Percentiles rank a stretch among this genome's conserved stretches.
Evolutionary conservation across 1,284 basidiomycete genomes (phyloP).

Genomic region (Tylopilus sp.): DNA sequence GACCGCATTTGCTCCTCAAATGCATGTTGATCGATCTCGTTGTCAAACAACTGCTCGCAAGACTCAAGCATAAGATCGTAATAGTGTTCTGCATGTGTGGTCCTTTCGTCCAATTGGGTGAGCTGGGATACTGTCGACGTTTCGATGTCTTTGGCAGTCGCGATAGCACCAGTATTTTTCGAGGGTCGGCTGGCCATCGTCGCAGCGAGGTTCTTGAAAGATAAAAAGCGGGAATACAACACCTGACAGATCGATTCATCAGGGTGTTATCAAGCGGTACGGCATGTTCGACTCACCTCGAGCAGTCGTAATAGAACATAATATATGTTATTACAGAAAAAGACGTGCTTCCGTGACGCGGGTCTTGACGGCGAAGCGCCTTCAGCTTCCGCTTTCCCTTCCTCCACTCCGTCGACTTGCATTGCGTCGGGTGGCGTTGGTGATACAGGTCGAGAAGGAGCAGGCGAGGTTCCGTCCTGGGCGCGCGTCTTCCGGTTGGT

Average conservation of each 20-base stretch:
- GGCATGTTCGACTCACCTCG: constrained; percentile 52
- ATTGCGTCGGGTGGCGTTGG: constrained; percentile 49
- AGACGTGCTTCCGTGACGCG: constrained; percentile 50
- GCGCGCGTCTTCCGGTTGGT: constrained; percentile 54
- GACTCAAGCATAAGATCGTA: constrained; percentile 84
- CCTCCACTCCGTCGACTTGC: constrained; percentile 30
- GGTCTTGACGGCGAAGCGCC: constrained; percentile 17
- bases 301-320: constrained; percentile 82
- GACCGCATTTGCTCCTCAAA: constrained; percentile 90
- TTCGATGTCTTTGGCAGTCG: constrained; percentile 35
- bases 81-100: constrained; percentile 49
- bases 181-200: constrained; percentile 40
- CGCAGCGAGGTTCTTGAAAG: constrained; percentile 71
- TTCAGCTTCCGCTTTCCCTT: constrained; percentile 28
- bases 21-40: constrained; percentile 78
- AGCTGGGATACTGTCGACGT: constrained; percentile 20
- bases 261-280: neutral
- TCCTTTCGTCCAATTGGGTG: constrained; percentile 24
- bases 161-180: constrained; percentile 25
- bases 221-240: constrained; percentile 77
- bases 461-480: constrained; percentile 37
- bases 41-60: constrained; percentile 88
- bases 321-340: constrained; percentile 88
- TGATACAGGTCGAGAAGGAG: constrained; percentile 41
- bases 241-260: constrained; percentile 45